Evolutionary conservation across 371 early-diverging fungal genomes (phyloP).

Genomic region (Mucor mucedo): DNA sequence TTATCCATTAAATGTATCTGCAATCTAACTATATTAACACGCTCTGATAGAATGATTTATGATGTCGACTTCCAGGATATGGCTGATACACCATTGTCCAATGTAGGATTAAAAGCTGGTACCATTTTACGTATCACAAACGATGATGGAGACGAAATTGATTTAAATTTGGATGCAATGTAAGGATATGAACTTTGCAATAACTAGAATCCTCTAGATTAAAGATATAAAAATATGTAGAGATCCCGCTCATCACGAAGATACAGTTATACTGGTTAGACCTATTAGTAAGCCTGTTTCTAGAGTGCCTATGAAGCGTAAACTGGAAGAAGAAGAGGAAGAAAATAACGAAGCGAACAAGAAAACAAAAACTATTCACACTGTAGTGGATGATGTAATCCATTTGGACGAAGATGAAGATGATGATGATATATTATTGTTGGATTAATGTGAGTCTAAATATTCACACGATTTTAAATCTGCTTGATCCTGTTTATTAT

Average conservation of each 20-base stretch:
- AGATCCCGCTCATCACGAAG: slow-evolving; percentile 12
- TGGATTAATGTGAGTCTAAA: slow-evolving; percentile 9
- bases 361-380: slow-evolving; percentile 20
- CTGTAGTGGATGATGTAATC: slow-evolving; percentile 21
- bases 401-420: slow-evolving; percentile 31
- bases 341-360: slow-evolving; percentile 8
- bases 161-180: slow-evolving; percentile 42
- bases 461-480: background rate
- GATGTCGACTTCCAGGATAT: slow-evolving; percentile 94
- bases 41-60: slow-evolving; percentile 69
- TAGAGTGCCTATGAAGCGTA: slow-evolving; percentile 17
- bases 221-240: background rate
- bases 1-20: background rate
- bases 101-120: slow-evolving; percentile 65
- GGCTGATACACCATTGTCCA: slow-evolving; percentile 55
- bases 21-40: background rate
- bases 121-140: slow-evolving; percentile 58
- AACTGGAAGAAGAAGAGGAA: slow-evolving; percentile 22
- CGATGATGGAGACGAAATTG: slow-evolving; percentile 52
- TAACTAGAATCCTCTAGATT: background rate
- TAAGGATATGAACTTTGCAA: slow-evolving; percentile 18
- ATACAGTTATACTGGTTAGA: slow-evolving; percentile 12
- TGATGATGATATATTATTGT: slow-evolving; percentile 25
- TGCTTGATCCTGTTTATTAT: too few species aligned
- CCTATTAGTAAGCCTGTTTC: slow-evolving; percentile 22